Evolutionary conservation across 768 basidiomycete genomes (phyloP).

Genomic region (Tricholoma saponaceum): DNA sequence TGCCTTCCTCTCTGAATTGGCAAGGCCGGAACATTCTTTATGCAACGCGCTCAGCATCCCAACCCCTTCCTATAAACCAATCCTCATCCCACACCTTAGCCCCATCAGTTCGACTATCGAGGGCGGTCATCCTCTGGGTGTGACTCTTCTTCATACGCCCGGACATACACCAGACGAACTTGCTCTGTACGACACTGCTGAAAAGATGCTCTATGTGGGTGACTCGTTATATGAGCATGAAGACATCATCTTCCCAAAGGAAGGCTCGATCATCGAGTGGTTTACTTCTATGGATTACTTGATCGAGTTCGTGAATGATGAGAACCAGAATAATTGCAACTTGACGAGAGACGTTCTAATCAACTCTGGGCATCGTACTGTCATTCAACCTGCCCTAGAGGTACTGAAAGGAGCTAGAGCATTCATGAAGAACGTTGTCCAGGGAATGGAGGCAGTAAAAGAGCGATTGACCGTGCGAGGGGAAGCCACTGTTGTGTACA

Average conservation of each 20-base stretch:
- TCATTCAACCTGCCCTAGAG: conserved; percentile 38
- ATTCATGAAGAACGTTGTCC: conserved; percentile 47
- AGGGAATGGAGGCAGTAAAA: conserved; percentile 33
- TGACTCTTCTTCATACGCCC: conserved; percentile 49
- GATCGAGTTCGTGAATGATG: conserved; percentile 34
- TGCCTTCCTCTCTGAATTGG: conserved; percentile 35
- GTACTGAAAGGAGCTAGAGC: conserved; percentile 35
- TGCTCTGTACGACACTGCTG: conserved; percentile 46
- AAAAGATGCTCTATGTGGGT: conserved; percentile 53
- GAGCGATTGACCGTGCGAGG: conserved; percentile 28
- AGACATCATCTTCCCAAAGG: conserved; percentile 50
- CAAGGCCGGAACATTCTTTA: conserved; percentile 41
- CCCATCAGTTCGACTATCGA: conserved; percentile 15
- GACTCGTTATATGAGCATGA: conserved; percentile 54
- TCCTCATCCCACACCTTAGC: conserved; percentile 40
- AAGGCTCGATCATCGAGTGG: conserved; percentile 52
- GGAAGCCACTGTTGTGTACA: conserved; percentile 40
- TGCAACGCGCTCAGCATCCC: conserved; percentile 37
- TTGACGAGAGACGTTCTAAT: conserved; percentile 30
- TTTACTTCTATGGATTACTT: conserved; percentile 39
- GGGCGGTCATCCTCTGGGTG: conserved; percentile 13
- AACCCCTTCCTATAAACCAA: conserved; percentile 42
- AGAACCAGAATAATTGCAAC: conserved; percentile 9
- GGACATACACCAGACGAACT: conserved; percentile 58
- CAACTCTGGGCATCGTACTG: conserved; percentile 49